Evolutionary conservation across 2,329 filamentous ascomycete genomes (phyloP).

Genomic region (Madurella mycetomatis): DNA sequence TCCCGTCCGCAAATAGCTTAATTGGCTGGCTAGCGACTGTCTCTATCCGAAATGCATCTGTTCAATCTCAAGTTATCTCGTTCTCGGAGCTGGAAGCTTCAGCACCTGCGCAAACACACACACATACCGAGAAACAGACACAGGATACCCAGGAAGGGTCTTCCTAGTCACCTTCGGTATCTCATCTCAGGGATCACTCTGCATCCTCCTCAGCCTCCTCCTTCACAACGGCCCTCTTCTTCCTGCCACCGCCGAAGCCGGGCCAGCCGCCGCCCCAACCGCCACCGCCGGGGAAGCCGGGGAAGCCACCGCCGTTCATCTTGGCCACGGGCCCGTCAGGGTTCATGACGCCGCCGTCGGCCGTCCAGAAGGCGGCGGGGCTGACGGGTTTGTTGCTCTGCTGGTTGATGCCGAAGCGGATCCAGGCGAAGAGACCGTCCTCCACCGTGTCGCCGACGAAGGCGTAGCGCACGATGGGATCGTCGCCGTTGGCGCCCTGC

Average conservation of each 20-base stretch:
- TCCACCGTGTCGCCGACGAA: slow-evolving; percentile 25
- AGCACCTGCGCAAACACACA: too few relatives aligned
- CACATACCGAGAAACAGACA: too few relatives aligned
- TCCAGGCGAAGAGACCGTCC: slow-evolving; percentile 30
- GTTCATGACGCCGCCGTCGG: slow-evolving; percentile 28
- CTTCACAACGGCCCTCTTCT: neutral
- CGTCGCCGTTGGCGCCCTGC: slow-evolving; percentile 29
- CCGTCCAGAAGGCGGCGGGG: slow-evolving; percentile 27
- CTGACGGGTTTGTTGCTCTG: slow-evolving; percentile 22
- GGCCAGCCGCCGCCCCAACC: slow-evolving; percentile 3
- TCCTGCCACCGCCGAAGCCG: slow-evolving; percentile 1
- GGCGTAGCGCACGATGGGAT: slow-evolving; percentile 29
- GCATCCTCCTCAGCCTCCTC: slow-evolving; percentile 1
- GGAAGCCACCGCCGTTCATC: neutral
- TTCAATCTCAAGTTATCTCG: too few relatives aligned
- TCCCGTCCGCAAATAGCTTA: too few relatives aligned
- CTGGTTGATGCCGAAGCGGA: slow-evolving; percentile 30
- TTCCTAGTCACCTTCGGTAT: neutral
- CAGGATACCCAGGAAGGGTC: too few relatives aligned
- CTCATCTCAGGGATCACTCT: neutral
- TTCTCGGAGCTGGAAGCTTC: too few relatives aligned
- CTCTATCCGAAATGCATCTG: too few relatives aligned
- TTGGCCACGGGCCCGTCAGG: slow-evolving; percentile 22
- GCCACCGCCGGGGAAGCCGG: slow-evolving; percentile 10
- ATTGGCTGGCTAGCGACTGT: too few relatives aligned